These are phyloP conservation scores for Xylariales sp. DNA, from an alignment of 2,329 filamentous ascomycete genomes.

Conservation along the genomic window DNA sequence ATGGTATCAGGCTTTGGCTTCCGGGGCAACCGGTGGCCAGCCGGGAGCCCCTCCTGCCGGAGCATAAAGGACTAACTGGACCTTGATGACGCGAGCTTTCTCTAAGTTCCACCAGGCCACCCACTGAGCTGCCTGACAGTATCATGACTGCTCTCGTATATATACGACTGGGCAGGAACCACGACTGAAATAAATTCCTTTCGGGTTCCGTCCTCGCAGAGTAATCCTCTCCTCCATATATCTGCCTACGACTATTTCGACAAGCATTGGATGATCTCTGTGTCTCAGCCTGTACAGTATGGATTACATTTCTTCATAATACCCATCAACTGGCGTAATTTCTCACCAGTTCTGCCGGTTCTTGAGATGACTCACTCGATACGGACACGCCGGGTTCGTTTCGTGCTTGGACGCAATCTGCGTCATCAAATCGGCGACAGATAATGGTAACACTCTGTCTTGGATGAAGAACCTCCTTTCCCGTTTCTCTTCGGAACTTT, in stretches of 20 bases:
- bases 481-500: no score
- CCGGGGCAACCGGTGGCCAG: conserved; percentile 36
- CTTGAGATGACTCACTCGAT: not conserved
- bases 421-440: no score
- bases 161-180: no score
- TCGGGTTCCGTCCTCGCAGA: no score
- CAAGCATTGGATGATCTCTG: not conserved
- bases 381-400: not conserved
- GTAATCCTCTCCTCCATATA: no score
- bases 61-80: conserved; percentile 23
- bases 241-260: not conserved
- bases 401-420: no score
- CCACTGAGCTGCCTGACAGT: no score
- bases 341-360: not conserved
- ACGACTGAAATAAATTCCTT: no score
- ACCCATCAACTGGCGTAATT: conserved; percentile 1
- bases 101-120: no score
- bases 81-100: not conserved
- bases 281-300: conserved; percentile 7
- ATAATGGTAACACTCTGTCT: no score
- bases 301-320: conserved; percentile 2
- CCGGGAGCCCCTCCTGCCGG: conserved; percentile 33
- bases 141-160: no score
- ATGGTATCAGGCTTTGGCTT: conserved; percentile 69
- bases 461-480: no score